A percentile compares a stretch with the other conserved stretches of the same genome.
Evolutionary conservation across 2,329 filamentous ascomycete species (phyloP).

Genomic region (Calonectria crousiana): DNA sequence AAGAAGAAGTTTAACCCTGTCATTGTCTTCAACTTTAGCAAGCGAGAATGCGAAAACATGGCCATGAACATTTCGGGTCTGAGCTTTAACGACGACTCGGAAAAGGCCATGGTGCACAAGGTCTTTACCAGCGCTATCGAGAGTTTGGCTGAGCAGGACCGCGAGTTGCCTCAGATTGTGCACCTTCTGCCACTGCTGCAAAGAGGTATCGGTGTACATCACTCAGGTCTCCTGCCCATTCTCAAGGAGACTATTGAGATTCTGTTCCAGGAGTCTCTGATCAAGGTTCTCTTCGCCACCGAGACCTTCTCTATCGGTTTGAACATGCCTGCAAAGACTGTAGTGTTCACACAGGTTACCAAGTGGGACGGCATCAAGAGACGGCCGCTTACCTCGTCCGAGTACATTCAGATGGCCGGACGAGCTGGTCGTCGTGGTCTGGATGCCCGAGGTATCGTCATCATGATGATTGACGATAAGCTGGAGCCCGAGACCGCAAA

Average conservation of each 20-base stretch:
- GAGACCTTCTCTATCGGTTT: constrained; percentile 99
- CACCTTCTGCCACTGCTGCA: constrained; percentile 90
- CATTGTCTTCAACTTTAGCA: constrained; percentile 99
- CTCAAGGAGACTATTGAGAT: constrained; percentile 99
- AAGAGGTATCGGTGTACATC: constrained; percentile 95
- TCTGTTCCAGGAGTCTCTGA: constrained; percentile 95
- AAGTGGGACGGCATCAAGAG: constrained; percentile 90
- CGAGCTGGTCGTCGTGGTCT: constrained; percentile 96
- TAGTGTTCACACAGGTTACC: constrained; percentile 96
- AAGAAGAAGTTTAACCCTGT: constrained; percentile 96
- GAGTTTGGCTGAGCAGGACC: constrained; percentile 92
- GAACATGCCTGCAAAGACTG: constrained; percentile 99
- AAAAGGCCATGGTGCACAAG: constrained; percentile 93
- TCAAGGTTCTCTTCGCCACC: constrained; percentile 97
- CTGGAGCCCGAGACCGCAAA: constrained; percentile 96
- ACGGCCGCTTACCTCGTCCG: constrained; percentile 90
- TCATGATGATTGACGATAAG: constrained; percentile 99
- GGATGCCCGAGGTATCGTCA: constrained; percentile 97
- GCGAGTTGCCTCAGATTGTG: constrained; percentile 87
- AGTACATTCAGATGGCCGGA: constrained; percentile 99
- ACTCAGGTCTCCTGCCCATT: constrained; percentile 94
- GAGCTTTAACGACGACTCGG: constrained; percentile 95
- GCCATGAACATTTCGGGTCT: constrained; percentile 88
- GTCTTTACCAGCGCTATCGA: constrained; percentile 96
- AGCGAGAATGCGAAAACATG: constrained; percentile 92